Conservation (phyloP, 495 filamentous ascomycete genomes). For the Apiosordaria backusii region DNA sequence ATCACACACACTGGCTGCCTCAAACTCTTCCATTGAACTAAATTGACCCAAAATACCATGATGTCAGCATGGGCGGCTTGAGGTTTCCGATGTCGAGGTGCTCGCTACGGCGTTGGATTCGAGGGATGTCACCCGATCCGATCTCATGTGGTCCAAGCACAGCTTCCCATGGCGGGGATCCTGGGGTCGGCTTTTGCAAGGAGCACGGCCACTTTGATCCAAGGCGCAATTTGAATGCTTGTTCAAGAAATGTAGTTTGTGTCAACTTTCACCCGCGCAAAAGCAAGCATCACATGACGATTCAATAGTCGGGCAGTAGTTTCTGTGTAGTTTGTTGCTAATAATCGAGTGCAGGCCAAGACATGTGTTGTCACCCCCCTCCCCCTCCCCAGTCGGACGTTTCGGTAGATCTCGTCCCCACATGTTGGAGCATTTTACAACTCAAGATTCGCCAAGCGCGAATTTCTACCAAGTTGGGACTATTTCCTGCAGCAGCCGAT, state of each 20-base stretch:
- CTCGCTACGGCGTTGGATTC: too few relatives aligned
- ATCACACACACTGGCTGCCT: slow-evolving; percentile 1
- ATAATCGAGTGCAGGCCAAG: neutral
- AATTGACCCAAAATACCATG: neutral
- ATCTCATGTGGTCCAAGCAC: neutral
- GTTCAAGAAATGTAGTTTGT: neutral
- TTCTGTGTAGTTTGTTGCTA: neutral
- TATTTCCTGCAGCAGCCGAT: neutral
- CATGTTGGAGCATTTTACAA: too few relatives aligned
- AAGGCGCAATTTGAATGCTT: neutral
- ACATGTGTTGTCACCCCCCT: slow-evolving; percentile 9
- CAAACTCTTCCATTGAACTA: neutral
- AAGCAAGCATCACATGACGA: slow-evolving; percentile 2
- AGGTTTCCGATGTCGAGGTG: neutral
- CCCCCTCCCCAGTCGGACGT: slow-evolving; percentile 1
- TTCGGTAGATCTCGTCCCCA: neutral
- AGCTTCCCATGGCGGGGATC: neutral
- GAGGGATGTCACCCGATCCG: slow-evolving; percentile 2
- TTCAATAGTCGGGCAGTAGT: neutral
- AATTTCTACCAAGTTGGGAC: neutral
- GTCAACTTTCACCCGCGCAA: neutral
- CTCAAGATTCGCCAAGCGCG: too few relatives aligned
- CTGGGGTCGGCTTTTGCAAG: neutral
- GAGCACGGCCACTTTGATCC: neutral
- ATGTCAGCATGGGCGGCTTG: neutral